A percentile compares a stretch with the other conserved stretches of the same genome.
phyloP scores from a whole-genome alignment of 192 early-diverging fungal genomes.

The Linderina pennispora region DNA sequence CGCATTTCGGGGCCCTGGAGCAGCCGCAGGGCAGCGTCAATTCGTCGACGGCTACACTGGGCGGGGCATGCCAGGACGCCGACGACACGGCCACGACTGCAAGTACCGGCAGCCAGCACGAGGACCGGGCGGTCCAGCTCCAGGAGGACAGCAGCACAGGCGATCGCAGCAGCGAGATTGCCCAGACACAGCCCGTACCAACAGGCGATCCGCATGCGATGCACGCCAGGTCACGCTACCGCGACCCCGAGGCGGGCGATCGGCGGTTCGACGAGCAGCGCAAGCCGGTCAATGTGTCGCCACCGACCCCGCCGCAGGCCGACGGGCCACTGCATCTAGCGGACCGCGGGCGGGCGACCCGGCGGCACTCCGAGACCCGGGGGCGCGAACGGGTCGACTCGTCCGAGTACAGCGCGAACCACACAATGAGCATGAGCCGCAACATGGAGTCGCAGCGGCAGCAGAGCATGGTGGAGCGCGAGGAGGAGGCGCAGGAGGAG shows the following conservation, averaged over 20 bases:
- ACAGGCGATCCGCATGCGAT: not conserved
- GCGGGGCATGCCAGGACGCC: constrained; percentile 16
- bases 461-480: constrained; percentile 41
- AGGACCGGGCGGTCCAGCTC: no score
- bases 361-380: no score
- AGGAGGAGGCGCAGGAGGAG: constrained; percentile 35
- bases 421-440: constrained; percentile 30
- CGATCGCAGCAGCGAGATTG: not conserved
- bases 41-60: constrained; percentile 43
- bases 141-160: constrained; percentile 2
- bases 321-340: no score
- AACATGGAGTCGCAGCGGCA: constrained; percentile 46
- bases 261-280: no score
- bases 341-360: no score
- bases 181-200: not conserved
- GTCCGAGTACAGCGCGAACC: constrained; percentile 4
- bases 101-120: not conserved
- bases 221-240: no score
- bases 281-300: no score
- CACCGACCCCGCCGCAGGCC: no score
- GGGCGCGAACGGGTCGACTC: no score
- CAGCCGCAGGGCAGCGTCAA: constrained; percentile 16
- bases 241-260: no score
- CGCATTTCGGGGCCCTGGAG: not conserved
- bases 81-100: constrained; percentile 27